Evolutionary conservation across 805 yeast species (phyloP).

Genomic region (Lipomyces spencermartinsiae): DNA sequence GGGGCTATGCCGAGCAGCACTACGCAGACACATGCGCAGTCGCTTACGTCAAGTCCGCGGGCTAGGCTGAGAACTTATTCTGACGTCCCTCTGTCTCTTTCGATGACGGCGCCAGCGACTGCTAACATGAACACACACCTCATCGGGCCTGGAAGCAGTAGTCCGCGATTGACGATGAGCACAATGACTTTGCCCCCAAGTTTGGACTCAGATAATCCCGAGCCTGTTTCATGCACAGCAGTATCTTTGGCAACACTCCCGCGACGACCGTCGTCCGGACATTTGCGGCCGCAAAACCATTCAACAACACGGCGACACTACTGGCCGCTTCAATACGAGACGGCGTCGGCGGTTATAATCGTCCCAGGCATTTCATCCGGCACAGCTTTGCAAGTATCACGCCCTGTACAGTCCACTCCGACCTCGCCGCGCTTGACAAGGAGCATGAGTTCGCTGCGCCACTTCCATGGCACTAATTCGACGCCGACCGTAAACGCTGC

Average conservation of each 20-base stretch:
- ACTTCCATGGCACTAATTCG: background rate
- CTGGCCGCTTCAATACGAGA: slow-evolving; percentile 23
- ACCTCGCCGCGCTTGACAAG: background rate
- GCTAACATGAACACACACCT: background rate
- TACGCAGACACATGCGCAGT: slow-evolving; percentile 16
- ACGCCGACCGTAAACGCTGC: background rate
- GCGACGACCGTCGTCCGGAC: background rate
- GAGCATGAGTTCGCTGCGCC: slow-evolving; percentile 2
- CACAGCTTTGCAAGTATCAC: background rate
- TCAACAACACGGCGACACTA: slow-evolving; percentile 13
- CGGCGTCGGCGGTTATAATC: background rate
- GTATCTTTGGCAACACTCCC: slow-evolving; percentile 6
- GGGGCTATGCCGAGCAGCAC: background rate
- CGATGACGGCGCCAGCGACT: background rate
- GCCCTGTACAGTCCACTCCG: background rate
- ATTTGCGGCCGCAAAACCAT: background rate
- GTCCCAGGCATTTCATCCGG: slow-evolving; percentile 5
- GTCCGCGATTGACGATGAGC: background rate
- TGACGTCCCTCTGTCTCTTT: slow-evolving; percentile 4
- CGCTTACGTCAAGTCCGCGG: slow-evolving; percentile 19
- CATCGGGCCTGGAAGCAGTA: background rate
- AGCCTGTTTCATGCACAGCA: background rate
- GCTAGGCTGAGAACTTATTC: slow-evolving; percentile 6
- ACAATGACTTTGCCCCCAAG: slow-evolving; percentile 24
- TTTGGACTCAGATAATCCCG: slow-evolving; percentile 14